Base-by-base conservation (phyloP, 345 rosid genomes). In the sweet orange (Citrus sinensis) region DNA sequence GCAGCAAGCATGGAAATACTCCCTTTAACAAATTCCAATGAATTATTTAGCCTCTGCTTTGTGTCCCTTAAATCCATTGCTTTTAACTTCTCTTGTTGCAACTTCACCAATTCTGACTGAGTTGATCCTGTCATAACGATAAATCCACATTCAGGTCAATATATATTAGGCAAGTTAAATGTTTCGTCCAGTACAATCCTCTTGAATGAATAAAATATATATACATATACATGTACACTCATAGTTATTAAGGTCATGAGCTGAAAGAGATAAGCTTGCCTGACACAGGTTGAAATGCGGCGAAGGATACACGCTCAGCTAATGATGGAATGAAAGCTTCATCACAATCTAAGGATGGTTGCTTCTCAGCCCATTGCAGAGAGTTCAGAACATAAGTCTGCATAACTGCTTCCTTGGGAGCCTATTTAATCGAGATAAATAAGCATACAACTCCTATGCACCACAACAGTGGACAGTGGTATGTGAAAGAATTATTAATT, bases 11-110 rank as follows among this genome's bases (percentile, higher is more conserved):
- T 82, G 27, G 94, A 90, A 54, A 87, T 86, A 71, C 85, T 93
- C 81, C 87, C 92, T 10, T 87, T 87, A 32, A 87, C 76, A 54
- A 88, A 79, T 37, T 79, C 83, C 73, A 89, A 61, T 42, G 98
- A 89, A 63, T 70, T 79, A 11, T 92, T 83, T 61, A 93, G 86
- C 87, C 98, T 90, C 80, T 80, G 75, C 24, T 81, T 30, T 40
- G 98, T 92, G 69, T 88, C 89, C 78, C 85, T 90, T 63, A 82
- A 27, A 70, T 89, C 92, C 97, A 92, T 90, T 64, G 94, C 98
- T 62, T 74, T 84, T 81, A 86, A 10, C 85, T 89, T 93, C 81
- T 82, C 83, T 63, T 78, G 85, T 79, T 88, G 94, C 87, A 92
- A 83, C 86, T 88, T 92, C 30, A 85, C 55, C 72, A 84, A 56